Evolutionary conservation across 768 basidiomycete species (phyloP).

Genomic region (Suillus cothurnatus): DNA sequence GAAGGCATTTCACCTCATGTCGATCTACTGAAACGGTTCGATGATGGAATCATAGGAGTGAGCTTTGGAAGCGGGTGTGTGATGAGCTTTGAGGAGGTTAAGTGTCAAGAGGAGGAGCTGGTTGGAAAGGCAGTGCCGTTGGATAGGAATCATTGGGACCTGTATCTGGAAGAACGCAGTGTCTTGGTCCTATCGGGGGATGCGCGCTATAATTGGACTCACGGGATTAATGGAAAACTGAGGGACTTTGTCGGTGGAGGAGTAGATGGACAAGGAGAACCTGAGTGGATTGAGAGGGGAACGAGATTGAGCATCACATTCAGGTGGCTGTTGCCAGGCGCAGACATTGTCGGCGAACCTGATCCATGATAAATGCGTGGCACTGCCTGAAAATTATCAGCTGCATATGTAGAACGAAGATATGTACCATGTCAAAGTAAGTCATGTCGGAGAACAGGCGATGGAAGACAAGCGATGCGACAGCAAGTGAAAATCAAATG

Average conservation of each 20-base stretch:
- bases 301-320: constrained; percentile 81
- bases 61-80: constrained; percentile 80
- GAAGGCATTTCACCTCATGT: constrained; percentile 90
- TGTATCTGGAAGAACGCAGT: constrained; percentile 78
- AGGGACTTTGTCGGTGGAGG: constrained; percentile 56
- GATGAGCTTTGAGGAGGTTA: constrained; percentile 65
- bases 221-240: constrained; percentile 73
- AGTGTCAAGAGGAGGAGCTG: constrained; percentile 7
- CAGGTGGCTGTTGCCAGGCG: constrained; percentile 84
- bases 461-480: constrained; percentile 8
- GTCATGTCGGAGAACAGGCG: neutral
- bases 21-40: constrained; percentile 82
- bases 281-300: constrained; percentile 50
- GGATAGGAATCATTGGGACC: constrained; percentile 32
- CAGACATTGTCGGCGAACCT: constrained; percentile 67
- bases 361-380: constrained; percentile 13
- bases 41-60: constrained; percentile 87
- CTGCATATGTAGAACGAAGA: neutral
- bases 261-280: constrained; percentile 20
- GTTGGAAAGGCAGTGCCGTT: constrained; percentile 1
- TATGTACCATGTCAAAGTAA: neutral
- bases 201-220: constrained; percentile 85
- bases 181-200: constrained; percentile 78
- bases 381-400: neutral
- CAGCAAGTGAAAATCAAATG: constrained; percentile 25